Evolutionary conservation across 805 yeast genomes (phyloP).

Genomic region (Candida manassasensis): DNA sequence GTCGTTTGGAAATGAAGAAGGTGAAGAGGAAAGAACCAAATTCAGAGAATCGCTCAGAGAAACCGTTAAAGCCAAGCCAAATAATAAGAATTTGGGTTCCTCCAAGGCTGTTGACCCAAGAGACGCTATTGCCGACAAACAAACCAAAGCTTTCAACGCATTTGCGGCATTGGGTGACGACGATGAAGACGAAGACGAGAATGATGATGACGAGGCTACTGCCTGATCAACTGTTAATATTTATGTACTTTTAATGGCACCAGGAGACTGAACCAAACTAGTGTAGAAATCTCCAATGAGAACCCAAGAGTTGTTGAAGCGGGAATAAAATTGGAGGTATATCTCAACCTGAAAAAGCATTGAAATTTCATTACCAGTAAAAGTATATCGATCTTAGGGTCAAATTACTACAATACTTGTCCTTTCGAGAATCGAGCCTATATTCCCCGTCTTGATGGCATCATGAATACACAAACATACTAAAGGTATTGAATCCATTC

Average conservation of each 20-base stretch:
- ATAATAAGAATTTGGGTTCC: constrained; percentile 69
- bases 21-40: constrained; percentile 41
- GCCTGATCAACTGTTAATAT: neutral
- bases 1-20: constrained; percentile 47
- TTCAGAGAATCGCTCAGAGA: constrained; percentile 48
- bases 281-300: no score
- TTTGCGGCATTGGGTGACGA: constrained; percentile 72
- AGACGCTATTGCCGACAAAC: constrained; percentile 66
- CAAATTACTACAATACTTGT: no score
- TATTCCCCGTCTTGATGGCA: no score
- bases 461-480: no score
- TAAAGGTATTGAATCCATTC: no score
- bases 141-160: constrained; percentile 67
- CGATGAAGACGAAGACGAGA: constrained; percentile 34
- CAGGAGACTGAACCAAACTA: no score
- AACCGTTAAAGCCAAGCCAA: constrained; percentile 57
- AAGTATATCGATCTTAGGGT: no score
- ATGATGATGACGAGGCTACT: constrained; percentile 6
- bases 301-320: no score
- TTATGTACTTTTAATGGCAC: constrained; percentile 1
- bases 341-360: no score
- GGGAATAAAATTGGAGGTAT: no score
- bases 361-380: no score
- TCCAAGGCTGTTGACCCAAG: constrained; percentile 70
- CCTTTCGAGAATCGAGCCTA: no score